Base-by-base conservation (phyloP, 1,284 basidiomycete genomes). In the Microbotryum violaceum region DNA sequence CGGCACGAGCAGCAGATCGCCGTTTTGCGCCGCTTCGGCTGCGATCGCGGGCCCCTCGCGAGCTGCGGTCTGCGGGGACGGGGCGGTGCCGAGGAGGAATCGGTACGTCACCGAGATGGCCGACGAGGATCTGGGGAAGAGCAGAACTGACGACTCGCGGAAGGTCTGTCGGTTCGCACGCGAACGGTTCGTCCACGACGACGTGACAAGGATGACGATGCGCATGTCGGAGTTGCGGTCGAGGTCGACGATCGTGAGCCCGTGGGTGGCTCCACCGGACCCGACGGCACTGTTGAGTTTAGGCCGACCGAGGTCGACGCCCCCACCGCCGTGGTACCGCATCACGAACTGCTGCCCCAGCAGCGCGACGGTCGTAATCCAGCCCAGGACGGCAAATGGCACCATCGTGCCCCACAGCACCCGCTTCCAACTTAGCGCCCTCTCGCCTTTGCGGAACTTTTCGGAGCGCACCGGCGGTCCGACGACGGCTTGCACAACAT, bases 321-420 rank as follows among this genome's bases (percentile, higher is more conserved):
- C 67, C 8, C 65, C 67, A 21, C 64, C 64, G 23, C 67, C 67
- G 25, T 55, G 46, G 49, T 68, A 68, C 23, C 67, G 49, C 29
- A 62, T 61, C 4, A 33, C 44, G 33, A 58, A 68, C 53, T 69
- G 67, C 54, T 69, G 67, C 55, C 57, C 61, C 27, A 69, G 57
- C 8, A 69, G 54, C 16, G 60, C 58, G 42, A 37, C 50, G n/a
- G 50, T 62, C 21, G 65, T 67, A 20, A 57, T 42, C 67, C 67
- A 69, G 2, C 65, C 58, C 25, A 69, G 59, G 2, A 63, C 25
- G 4, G 65, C 63, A 37, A 69, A 66, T 3, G 67, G 67, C 9
- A 64, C 50, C 2, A 63, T 63, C 4, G 67, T 69, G 1, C 63
- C 62, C 67, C 67, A 69, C 18, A 69, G 54, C 9, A 67, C 67